Conservation (phyloP, 2,329 filamentous ascomycete species). For the Fusarium sp. region DNA sequence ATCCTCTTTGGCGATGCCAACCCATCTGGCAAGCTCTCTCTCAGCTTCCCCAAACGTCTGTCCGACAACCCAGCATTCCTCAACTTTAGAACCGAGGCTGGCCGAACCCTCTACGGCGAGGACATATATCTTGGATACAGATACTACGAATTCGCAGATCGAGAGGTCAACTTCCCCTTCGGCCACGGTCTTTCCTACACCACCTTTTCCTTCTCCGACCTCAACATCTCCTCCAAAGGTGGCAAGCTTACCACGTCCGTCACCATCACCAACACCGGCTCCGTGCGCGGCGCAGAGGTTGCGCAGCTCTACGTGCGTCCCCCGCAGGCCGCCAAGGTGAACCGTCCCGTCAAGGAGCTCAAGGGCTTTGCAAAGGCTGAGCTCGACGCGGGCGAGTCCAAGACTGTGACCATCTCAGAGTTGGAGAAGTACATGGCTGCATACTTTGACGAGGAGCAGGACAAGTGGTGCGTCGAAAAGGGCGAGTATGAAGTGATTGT, state of each 20-base stretch:
- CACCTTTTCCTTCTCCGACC: slow-evolving; percentile 65
- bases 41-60: slow-evolving; percentile 73
- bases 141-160: slow-evolving; percentile 77
- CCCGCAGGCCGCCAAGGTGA: slow-evolving; percentile 62
- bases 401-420: slow-evolving; percentile 64
- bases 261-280: slow-evolving; percentile 69
- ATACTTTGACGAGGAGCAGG: slow-evolving; percentile 75
- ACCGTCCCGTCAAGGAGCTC: slow-evolving; percentile 67
- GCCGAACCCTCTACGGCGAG: slow-evolving; percentile 79
- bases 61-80: slow-evolving; percentile 80
- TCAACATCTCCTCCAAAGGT: slow-evolving; percentile 57
- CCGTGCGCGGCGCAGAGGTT: slow-evolving; percentile 61
- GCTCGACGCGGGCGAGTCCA: slow-evolving; percentile 66
- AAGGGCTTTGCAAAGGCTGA: slow-evolving; percentile 73
- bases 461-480: slow-evolving; percentile 72
- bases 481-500: slow-evolving; percentile 72
- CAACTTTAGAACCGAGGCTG: slow-evolving; percentile 76
- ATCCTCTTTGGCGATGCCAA: slow-evolving; percentile 78
- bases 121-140: slow-evolving; percentile 84
- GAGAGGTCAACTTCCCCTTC: slow-evolving; percentile 76
- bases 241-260: slow-evolving; percentile 60
- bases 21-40: slow-evolving; percentile 77
- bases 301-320: slow-evolving; percentile 66
- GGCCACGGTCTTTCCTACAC: slow-evolving; percentile 84
- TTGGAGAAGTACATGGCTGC: slow-evolving; percentile 71